Percentiles rank a stretch among this genome's conserved stretches.
phyloP scores from a whole-genome alignment of 1,284 basidiomycete species.

The Ceratobasidium sp. region DNA sequence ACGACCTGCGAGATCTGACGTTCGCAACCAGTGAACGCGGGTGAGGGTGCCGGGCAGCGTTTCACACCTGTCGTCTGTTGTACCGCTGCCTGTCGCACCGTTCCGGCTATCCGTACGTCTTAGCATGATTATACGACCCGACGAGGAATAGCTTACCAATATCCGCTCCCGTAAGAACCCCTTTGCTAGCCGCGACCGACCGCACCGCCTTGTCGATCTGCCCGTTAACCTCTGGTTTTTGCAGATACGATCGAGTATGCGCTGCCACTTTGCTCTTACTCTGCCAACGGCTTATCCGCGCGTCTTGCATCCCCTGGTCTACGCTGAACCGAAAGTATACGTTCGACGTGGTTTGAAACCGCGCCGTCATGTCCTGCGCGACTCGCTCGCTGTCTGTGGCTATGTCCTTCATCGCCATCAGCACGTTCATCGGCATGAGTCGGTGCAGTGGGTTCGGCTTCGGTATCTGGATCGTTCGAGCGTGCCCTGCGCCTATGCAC shows the following conservation, averaged over 20 bases:
- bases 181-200: not conserved
- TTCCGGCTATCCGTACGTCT: too few species aligned
- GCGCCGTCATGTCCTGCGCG: conserved; percentile 17
- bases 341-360: not conserved
- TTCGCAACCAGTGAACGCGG: not conserved
- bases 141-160: not conserved
- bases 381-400: conserved; percentile 16
- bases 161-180: not conserved
- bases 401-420: not conserved
- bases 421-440: not conserved
- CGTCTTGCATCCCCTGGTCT: conserved; percentile 9
- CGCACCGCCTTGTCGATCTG: not conserved
- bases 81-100: not conserved
- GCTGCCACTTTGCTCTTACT: not conserved
- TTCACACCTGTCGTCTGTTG: not conserved
- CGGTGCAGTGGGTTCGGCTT: not conserved
- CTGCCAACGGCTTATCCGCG: not conserved
- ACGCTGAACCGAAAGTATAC: conserved; percentile 20
- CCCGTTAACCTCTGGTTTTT: not conserved
- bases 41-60: not conserved
- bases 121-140: not conserved
- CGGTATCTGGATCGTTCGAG: not conserved
- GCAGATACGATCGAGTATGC: conserved; percentile 17
- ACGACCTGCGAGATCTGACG: not conserved
- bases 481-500: conserved; percentile 13